Base-by-base conservation (phyloP, 805 yeast genomes). In the Suhomyces vadensis region DNA sequence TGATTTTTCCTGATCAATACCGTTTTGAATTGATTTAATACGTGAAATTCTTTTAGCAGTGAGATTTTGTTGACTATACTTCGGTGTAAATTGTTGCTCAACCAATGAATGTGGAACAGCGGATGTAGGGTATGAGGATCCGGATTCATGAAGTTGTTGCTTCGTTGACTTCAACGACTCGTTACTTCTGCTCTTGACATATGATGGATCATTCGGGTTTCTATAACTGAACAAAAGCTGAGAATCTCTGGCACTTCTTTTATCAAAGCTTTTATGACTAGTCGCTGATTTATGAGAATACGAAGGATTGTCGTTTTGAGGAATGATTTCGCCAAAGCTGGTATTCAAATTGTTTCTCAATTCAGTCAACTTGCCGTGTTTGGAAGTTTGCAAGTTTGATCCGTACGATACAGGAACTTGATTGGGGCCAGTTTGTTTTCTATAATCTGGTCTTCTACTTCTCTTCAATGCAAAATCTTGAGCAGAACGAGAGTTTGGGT, bases 401-500 rank as follows among this genome's bases (percentile, higher is more conserved):
- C 66, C 67, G 31, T 39, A 36, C 2, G 53, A 37, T n/a, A 48
- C 20, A 2, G 46, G 19, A 4, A 42, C 31, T 6, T 35, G 35
- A 9, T 33, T 4, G n/a, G 47, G 6, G n/a, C 46, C 41, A 8
- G 55, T 42, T 26, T 55, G 62, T 37, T 70, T 71, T 22, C 71
- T 52, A 52, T 71, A 70, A 48, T 69, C 73, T 2, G 65, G 59
- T 37, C 77, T 56, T 46, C 75, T 65, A 43, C 71, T 62, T 44
- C 77, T 54, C 33, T 61, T 60, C 46, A 71, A 57, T 2, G 71
- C 52, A 50, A 67, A 63, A 35, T 57, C 62, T 4, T 52, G 16
- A 31, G 42, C 37, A 14, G 36, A 14, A 20, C 41, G 29, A 25
- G 39, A 14, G n/a, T 13, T 19, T 6, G 31, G n/a, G 11, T 10